Base-by-base conservation (phyloP, 2,329 filamentous ascomycete genomes). In the Fusarium illudens region DNA sequence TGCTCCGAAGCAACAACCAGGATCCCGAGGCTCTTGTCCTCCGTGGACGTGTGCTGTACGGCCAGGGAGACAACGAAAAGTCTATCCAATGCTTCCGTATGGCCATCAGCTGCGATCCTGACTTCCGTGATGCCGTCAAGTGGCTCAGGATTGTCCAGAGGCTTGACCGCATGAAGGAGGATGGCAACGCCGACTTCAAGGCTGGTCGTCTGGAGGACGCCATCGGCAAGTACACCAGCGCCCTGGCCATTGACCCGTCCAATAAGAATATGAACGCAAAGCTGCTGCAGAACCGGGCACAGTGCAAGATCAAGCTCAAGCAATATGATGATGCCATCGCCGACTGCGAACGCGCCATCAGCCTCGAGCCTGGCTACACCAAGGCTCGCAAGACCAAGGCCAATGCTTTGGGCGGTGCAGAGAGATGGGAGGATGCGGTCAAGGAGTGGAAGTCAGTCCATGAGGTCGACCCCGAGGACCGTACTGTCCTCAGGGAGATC, bases 181-280 rank as follows among this genome's bases (percentile, higher is more conserved):
- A 97, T 74, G 96, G 96, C 62, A 98, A 99, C 79, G 79, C 83
- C 6, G 90, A 94, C 20, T 99, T 96, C 87, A 98, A 97, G 84
- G 87, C 89, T 56, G 91, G 91, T 64, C 87, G 90, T 61, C 96
- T 90, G 81, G 89, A 92, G 75, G 84, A 89, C 54, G 96, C 96
- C 27, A 90, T 97, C 59, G 89, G 94, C 59, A 91, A 93, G 72
- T 99, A 97, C 81, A 89, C 89, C 3, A 84, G 90, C 65, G 95
- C 95, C 44, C 84, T 99, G 32, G 89, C 91, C 49, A 88, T 99
- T 49, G 96, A 99, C 78, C 92, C 94, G 0, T 78, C 85, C 57
- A 98, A 98, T 85, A 93, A 92, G 81, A 91, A 92, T 74, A 97
- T 92, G 73, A 98, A 98, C 80, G 91, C 95, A 19, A 98, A 98